Evolutionary conservation across 2,329 filamentous ascomycete species (phyloP), one percentile per base, ranked within the genome.

Genomic region (Pezizomycotina sp.): DNA sequence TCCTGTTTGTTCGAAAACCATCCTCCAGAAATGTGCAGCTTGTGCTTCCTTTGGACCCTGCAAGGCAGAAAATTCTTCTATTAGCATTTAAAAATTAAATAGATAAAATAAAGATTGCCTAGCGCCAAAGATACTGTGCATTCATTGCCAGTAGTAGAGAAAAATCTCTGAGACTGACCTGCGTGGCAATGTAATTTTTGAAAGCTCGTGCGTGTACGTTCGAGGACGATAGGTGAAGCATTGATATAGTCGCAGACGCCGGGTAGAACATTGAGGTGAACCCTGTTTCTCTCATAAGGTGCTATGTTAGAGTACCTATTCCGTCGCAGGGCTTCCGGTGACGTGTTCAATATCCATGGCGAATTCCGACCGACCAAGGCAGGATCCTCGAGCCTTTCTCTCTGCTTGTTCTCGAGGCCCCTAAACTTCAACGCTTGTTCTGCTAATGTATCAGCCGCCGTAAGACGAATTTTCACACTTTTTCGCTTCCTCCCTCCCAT

Each of bases 231-330:
- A 13, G 76, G 71, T 7, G 78, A 84, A 24, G 80, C 80, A 54
- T 89, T 89, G 58, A 86, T 78, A 55, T 84, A 89, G 57, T 84
- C 75, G 43, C 74, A 67, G 45, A 71, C 62, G 23, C 69, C 76
- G 10, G 77, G 67, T 2, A 80, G 74, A 1, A 93, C 86, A 24
- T 69, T 66, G 12, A 98, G 68, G 55, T 71, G 76, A 37, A 98
- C 67, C 23, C 89, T 74, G 53, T 91, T 92, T 54, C 79, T 74
- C 44, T 77, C 74, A 72, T 80, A 98, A 0, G 84, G 82, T 54
- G 84, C 77, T 46, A 98, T 81, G 53, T 95, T 92, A 35, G 65
- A 57, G 59, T 95, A 98, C 36, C 89, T 74, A 57, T 95, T 52
- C 35, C 50, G 47, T 14, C n/a, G n/a, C n/a, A n/a, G n/a, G n/a